A percentile compares a stretch with the other conserved stretches of the same genome.
Conservation (phyloP, 495 filamentous ascomycete genomes). For the Trichoderma erinaceum region DNA sequence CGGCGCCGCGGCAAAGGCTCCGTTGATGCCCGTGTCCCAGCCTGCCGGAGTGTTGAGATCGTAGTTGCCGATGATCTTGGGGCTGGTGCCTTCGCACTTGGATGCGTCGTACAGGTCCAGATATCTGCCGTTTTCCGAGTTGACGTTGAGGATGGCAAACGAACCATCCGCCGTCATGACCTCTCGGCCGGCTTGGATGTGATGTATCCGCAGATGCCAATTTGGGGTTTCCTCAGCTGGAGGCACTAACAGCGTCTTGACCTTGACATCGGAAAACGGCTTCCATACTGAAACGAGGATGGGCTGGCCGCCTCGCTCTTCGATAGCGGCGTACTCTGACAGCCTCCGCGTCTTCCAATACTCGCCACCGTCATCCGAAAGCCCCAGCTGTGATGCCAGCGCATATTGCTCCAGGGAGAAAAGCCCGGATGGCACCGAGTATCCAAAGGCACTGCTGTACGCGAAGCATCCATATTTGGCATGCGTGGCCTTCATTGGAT, state of each 20-base stretch:
- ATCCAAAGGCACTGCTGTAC: constrained; percentile 67
- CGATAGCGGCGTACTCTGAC: constrained; percentile 51
- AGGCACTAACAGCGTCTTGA: constrained; percentile 60
- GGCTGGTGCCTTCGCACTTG: constrained; percentile 41
- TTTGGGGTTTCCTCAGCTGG: constrained; percentile 47
- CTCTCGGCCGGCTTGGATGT: constrained; percentile 47
- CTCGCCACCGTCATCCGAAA: constrained; percentile 73
- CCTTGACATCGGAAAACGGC: constrained; percentile 58
- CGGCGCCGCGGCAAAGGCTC: constrained; percentile 55
- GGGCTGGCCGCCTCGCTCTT: constrained; percentile 39
- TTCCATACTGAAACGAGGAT: constrained; percentile 62
- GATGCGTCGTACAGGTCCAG: constrained; percentile 45
- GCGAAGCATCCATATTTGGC: constrained; percentile 78
- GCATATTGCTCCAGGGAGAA: constrained; percentile 71
- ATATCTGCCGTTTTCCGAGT: constrained; percentile 51
- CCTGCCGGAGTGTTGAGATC: constrained; percentile 52
- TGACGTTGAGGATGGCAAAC: constrained; percentile 63
- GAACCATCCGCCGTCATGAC: constrained; percentile 64
- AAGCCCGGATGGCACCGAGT: constrained; percentile 68
- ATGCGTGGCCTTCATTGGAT: constrained; percentile 71
- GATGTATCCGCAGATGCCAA: constrained; percentile 65
- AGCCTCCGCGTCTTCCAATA: constrained; percentile 68
- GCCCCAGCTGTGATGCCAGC: constrained; percentile 64
- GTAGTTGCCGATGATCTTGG: constrained; percentile 50
- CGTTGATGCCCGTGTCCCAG: constrained; percentile 41